Evolutionary conservation across 2,329 filamentous ascomycete genomes (phyloP), one percentile per base, ranked within the genome.

Genomic region (Penicillium brevicompactum): DNA sequence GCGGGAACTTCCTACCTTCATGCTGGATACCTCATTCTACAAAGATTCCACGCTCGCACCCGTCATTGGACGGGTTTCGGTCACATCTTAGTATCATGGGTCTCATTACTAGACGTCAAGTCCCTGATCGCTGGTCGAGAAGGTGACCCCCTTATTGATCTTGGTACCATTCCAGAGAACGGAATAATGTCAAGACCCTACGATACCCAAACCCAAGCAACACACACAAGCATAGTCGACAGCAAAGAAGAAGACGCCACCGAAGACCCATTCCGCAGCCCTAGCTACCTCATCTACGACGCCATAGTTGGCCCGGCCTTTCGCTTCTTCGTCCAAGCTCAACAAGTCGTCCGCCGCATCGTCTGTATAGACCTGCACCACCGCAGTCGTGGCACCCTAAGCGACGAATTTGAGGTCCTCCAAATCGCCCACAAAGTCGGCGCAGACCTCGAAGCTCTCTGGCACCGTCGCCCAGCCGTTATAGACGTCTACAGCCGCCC

Each of bases 351-450:
- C 32, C 67, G 71, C 2, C 69, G 70, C 2, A 73, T 73, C 10
- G 63, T 73, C 37, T 61, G 58, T 40, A 71, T 74, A 30, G 70
- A 74, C 54, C 62, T 74, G 16, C 72, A 74, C 51, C 72, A 74
- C 53, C 72, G 72, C 57, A 72, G 65, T 21, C 70, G 72, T 5
- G 72, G 72, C 34, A 73, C 72, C 1, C 64, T 74, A 13, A 67
- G 63, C 31, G 72, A 74, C 51, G 72, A 74, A 56, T 73, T 70
- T 27, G 72, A 74, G 54, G 72, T 74, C 22, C 66, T 74, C 30
- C 69, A 73, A 37, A 68, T 74, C 21, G 72, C 72, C 13, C 68
- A 72, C 53, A 67, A 68, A 46, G 66, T 74, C 8, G 67, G 69
- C 30, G 70, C 70, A 16, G 71, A 74, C 44, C 67, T 74, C 4